Evolutionary conservation across 176 grass and related monocot genomes (phyloP).

Genomic region (Zea mays): DNA sequence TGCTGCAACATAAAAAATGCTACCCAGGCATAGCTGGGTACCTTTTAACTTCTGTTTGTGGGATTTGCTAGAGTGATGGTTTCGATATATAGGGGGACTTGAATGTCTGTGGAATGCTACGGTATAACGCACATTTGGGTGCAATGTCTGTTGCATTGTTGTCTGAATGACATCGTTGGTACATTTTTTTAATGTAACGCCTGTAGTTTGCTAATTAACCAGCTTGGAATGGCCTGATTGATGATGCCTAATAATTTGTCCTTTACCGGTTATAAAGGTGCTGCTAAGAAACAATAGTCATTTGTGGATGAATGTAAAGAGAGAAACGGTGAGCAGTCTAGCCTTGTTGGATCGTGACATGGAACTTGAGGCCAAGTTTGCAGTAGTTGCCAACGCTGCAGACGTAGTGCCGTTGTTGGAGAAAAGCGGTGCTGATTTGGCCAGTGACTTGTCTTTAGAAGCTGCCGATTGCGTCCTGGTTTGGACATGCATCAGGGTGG

Average conservation of each 20-base stretch:
- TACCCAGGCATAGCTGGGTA: slow-evolving; percentile 28
- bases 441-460: slow-evolving; percentile 16
- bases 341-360: background rate
- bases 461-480: background rate
- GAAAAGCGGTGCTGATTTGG: background rate
- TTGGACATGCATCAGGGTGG: slow-evolving; percentile 5
- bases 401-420: slow-evolving; percentile 36
- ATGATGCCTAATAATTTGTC: background rate
- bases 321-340: background rate
- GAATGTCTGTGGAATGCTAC: background rate
- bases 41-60: slow-evolving; percentile 5
- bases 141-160: background rate
- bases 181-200: background rate
- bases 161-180: background rate
- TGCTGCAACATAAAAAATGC: slow-evolving; percentile 36
- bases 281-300: background rate
- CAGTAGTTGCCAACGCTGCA: slow-evolving; percentile 59
- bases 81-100: background rate
- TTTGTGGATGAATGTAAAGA: background rate
- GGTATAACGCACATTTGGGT: background rate
- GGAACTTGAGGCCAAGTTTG: slow-evolving; percentile 41
- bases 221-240: background rate
- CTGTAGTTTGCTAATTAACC: background rate
- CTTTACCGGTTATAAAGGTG: background rate
- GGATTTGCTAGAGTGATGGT: background rate